phyloP scores from a whole-genome alignment of 2,329 filamentous ascomycete species.

The Pestalotiopsis sp. region DNA sequence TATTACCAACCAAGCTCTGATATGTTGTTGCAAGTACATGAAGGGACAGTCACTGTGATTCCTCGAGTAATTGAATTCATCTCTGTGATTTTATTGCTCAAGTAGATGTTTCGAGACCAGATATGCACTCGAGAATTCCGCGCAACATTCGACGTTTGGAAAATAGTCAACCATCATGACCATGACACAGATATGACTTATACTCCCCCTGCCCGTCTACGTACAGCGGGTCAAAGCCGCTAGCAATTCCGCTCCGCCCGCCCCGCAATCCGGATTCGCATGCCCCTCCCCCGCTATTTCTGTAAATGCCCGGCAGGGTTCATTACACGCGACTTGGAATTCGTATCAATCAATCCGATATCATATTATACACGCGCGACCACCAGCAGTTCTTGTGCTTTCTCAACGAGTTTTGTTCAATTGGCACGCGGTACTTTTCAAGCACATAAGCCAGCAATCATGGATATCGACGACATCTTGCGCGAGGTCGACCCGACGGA shows the following conservation, averaged over 20 bases:
- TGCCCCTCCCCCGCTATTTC: constrained; percentile 4
- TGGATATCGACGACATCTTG: constrained; percentile 83
- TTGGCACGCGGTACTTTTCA: not conserved
- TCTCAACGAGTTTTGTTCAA: not conserved
- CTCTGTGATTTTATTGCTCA: too few relatives aligned
- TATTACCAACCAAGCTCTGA: too few relatives aligned
- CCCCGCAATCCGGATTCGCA: not conserved
- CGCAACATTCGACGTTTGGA: not conserved
- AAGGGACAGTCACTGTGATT: too few relatives aligned
- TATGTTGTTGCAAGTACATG: too few relatives aligned
- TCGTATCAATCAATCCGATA: not conserved
- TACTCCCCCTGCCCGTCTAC: not conserved
- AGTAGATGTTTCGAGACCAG: too few relatives aligned
- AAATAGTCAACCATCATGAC: not conserved
- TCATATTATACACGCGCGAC: not conserved
- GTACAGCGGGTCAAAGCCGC: not conserved
- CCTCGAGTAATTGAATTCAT: too few relatives aligned
- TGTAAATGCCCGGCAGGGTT: not conserved
- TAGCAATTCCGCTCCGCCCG: not conserved
- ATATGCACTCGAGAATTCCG: too few relatives aligned
- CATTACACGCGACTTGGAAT: not conserved
- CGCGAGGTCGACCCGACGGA: constrained; percentile 68
- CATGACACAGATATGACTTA: not conserved
- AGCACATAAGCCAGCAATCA: constrained; percentile 31
- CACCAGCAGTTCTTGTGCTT: not conserved